Base-by-base conservation (phyloP, 1,139 yeast species). In the Debaryomyces sp. region DNA sequence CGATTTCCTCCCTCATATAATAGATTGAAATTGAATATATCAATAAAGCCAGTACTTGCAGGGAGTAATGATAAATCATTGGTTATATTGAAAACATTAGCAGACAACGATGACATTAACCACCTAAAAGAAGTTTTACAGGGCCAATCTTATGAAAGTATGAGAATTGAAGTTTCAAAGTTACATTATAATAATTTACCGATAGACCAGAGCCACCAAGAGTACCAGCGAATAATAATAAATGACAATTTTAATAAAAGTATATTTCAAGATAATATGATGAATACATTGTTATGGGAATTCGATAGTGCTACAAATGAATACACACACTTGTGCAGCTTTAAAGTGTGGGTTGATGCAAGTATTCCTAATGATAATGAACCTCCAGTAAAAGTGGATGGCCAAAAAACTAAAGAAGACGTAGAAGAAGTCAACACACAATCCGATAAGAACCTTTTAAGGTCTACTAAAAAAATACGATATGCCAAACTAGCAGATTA, bases 251-350 rank as follows among this genome's bases (percentile, higher is more conserved):
- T 58, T 45, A 58, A 61, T 32, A 45, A 50, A 12, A 48, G 46
- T 2, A 46, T 47, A 2, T 61, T 63, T 37, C 58, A 58, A 34
- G 55, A 61, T 42, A 58, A 54, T 15, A 53, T 55, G n/a, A 44
- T 73, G 42, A 63, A 64, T 35, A 55, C 71, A 1, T 63, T 66
- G n/a, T 39, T 70, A 10, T 72, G 74, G 68, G 70, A 64, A 44
- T 55, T 54, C 10, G 65, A 67, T 41, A 50, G 57, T 6, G 24
- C 18, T 1, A 48, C 50, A 2, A 51, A 57, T 18, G 56, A 56
- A 6, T 64, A 66, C 45, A 34, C 33, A 2, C 64, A 59, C 43
- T 51, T 68, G 29, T 64, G 71, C 44, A 61, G 63, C 27, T 68
- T 71, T 50, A 59, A 63, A 30, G 44, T 71, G 4, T 73, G 73